Percentiles rank a stretch among this genome's conserved stretches.
Conservation (phyloP, 2,329 filamentous ascomycete genomes). For the Pezicula radicicola region DNA sequence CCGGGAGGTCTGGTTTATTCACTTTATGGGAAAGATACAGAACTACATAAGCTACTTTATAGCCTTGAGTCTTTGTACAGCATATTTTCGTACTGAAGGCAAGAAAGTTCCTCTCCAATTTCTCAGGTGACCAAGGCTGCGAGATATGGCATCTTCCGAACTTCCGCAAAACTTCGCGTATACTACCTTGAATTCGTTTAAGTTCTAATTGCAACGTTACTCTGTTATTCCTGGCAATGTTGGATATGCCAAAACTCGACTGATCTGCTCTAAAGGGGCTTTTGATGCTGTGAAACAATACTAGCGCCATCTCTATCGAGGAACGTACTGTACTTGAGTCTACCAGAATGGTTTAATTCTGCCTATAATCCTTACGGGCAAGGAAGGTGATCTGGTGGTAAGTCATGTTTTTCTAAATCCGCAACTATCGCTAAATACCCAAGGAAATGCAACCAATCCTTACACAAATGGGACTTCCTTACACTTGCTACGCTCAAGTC, state of each 20-base stretch:
- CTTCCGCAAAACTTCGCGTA: too few relatives aligned
- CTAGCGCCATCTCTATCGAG: constrained; percentile 7
- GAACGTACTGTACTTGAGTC: constrained; percentile 4
- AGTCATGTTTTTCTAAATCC: not conserved
- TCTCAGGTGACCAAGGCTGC: too few relatives aligned
- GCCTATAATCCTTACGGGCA: constrained; percentile 1
- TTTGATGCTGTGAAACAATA: constrained; percentile 9
- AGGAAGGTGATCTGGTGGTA: not conserved
- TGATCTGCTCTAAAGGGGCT: constrained; percentile 2
- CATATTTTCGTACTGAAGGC: too few relatives aligned
- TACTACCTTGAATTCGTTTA: too few relatives aligned
- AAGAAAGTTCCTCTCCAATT: too few relatives aligned
- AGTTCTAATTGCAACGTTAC: too few relatives aligned
- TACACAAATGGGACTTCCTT: constrained; percentile 39
- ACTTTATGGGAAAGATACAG: too few relatives aligned
- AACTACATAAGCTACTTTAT: too few relatives aligned
- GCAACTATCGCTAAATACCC: not conserved
- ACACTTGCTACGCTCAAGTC: constrained; percentile 36
- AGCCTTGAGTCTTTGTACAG: too few relatives aligned
- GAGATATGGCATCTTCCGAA: too few relatives aligned
- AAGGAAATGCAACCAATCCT: constrained; percentile 21
- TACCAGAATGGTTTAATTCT: constrained; percentile 34
- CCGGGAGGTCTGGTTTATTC: too few relatives aligned
- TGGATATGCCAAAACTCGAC: not conserved
- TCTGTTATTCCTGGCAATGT: too few relatives aligned